Conservation (phyloP, 257 asterid genomes). For the Sherardia arvensis region DNA sequence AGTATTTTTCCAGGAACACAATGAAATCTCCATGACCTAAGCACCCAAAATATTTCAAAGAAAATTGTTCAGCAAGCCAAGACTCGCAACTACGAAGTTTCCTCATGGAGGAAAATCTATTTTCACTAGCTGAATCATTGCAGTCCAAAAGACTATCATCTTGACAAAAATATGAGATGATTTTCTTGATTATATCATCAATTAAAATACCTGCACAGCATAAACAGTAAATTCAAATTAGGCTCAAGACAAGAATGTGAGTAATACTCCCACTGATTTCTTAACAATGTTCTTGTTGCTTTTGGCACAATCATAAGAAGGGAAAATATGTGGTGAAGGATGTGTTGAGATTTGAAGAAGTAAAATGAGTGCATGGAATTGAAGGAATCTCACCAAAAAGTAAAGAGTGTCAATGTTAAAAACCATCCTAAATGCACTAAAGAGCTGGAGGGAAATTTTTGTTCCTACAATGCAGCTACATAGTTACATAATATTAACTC, state of each 20-base stretch:
- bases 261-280: too few species aligned
- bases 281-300: too few species aligned
- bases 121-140: slow-evolving; percentile 24
- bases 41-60: slow-evolving; percentile 45
- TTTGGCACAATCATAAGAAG: too few species aligned
- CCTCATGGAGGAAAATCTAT: slow-evolving; percentile 39
- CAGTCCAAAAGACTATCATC: slow-evolving; percentile 21
- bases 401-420: too few species aligned
- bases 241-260: not conserved
- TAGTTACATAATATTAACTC: not conserved
- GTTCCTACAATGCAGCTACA: not conserved
- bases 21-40: slow-evolving; percentile 76
- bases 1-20: slow-evolving; percentile 58
- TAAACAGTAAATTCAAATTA: slow-evolving; percentile 6
- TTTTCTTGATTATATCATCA: slow-evolving; percentile 56
- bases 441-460: not conserved
- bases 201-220: slow-evolving; percentile 36
- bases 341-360: too few species aligned
- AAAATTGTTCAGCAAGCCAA: slow-evolving; percentile 53
- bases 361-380: too few species aligned
- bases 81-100: slow-evolving; percentile 59
- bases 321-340: too few species aligned
- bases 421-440: too few species aligned
- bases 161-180: slow-evolving; percentile 49
- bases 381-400: too few species aligned